Base-by-base conservation (phyloP, 306 rosid genomes). In the Comarum palustre region DNA sequence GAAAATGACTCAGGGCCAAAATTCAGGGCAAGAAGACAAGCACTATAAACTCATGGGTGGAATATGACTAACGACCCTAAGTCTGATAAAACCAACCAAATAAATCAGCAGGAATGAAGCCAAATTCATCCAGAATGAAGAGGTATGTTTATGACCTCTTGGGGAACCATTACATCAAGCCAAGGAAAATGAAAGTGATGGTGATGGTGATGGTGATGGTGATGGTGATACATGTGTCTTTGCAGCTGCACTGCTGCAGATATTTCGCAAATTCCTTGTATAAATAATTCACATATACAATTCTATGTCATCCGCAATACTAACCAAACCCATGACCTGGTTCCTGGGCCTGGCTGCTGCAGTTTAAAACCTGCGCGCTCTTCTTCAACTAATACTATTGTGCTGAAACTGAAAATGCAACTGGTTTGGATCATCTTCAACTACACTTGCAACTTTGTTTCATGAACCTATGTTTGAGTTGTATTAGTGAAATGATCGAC, bases 41-140 rank as follows among this genome's bases (percentile, higher is more conserved):
- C 85, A 83, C 83, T 79, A n/a, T n/a, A 82, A 20, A 72, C 75
- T 77, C 72, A 54, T 65, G 27, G 68, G 41, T 69, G 51, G 84
- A 84, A 79, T 75, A 78, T 54, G 87, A 82, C 85, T 62, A 80
- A 82, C 87, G 59, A 86, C 86, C 63, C 63, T 50, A 73, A 63
- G 31, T 13, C 76, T 59, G 73, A 65, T 59, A 73, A 51, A 57
- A 62, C 20, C 4, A 55, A 71, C 31, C 54, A 42, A 24, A 71
- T 15, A 68, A 74, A 81, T 67, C 68, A 72, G 80, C 50, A 62
- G 71, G 71, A 72, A 75, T 66, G 79, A 83, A 75, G 85, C 73
- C 71, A 75, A 51, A 71, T 82, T 6, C 36, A 32, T 32, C 78
- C 79, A 69, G 73, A 75, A 80, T 39, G 54, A 78, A 81, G 64